Base-by-base conservation (phyloP, 352 stramenopile genomes). In the Pythium coloratum region DNA sequence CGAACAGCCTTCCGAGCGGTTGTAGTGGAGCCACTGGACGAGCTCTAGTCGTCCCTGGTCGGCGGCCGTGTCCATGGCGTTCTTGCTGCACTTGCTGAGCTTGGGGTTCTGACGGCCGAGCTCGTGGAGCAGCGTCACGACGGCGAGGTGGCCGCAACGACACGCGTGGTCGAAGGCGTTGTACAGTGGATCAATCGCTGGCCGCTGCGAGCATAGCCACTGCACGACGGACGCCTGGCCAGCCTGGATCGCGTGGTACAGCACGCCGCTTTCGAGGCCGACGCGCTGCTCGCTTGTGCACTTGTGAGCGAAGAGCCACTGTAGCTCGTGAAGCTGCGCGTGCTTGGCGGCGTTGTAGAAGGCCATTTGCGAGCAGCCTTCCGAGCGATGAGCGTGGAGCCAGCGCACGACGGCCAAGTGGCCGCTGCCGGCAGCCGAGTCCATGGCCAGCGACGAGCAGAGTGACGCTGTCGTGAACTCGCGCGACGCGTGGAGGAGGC, bases 381-480 rank as follows among this genome's bases (percentile, higher is more conserved):
- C 67, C 2, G 9, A 14, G 36, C 63, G 62, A 18, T 66, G 38
- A 9, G 42, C 10, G 38, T 66, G 62, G 16, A 73, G 56, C 54
- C 54, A 73, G 12, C 33, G 34, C 28, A 70, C 40, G 6, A 56
- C 12, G 3, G 5, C 14, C 18, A 73, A 30, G 54, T 70, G 24
- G 10, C 55, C 62, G 4, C 28, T 24, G 1, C 30, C 33, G 8
- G 67, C 61, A 6, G 62, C 67, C 3, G n/a, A 18, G 40, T 73
- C 67, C 61, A 73, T 69, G 7, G 67, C 67, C 16, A 65, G 40
- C 42, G 60, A 44, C 24, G 67, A 50, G 44, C 67, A 73, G 14
- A 59, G 12, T 12, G 44, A 6, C 8, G 47, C 61, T 0, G 24
- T 55, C 1, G 54, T 62, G 30, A 40, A 47, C n/a, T 30, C 28